A percentile compares a stretch with the other conserved stretches of the same genome.
Conservation (phyloP, 768 basidiomycete species). For the Multifurca ochricompacta region DNA sequence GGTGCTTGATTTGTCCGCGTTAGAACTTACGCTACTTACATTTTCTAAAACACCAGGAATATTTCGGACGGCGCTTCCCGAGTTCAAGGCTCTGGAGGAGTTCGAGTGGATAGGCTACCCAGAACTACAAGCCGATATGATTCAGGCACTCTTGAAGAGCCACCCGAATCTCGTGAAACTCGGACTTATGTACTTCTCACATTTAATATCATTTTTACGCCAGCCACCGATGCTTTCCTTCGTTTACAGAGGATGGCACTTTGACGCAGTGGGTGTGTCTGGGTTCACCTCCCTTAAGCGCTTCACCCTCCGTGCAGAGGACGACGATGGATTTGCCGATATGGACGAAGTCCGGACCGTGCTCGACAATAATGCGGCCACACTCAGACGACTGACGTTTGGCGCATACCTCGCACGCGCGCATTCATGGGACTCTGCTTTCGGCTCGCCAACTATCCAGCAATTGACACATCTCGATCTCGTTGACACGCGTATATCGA, state of each 20-base stretch:
- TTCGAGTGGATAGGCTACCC: constrained; percentile 78
- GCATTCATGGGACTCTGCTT: constrained; percentile 62
- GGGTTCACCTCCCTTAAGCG: constrained; percentile 51
- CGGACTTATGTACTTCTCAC: constrained; percentile 44
- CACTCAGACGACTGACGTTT: constrained; percentile 54
- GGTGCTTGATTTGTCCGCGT: constrained; percentile 47
- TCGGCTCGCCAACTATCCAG: constrained; percentile 54
- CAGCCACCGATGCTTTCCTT: neutral
- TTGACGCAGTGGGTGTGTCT: constrained; percentile 63
- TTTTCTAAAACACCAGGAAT: constrained; percentile 45
- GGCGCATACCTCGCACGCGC: constrained; percentile 60
- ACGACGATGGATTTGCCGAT: constrained; percentile 63
- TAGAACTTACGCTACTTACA: constrained; percentile 51
- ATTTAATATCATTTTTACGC: neutral
- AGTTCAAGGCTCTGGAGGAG: constrained; percentile 51
- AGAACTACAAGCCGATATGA: constrained; percentile 60
- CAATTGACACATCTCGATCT: constrained; percentile 64
- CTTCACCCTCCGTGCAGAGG: constrained; percentile 62
- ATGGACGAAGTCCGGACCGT: constrained; percentile 61
- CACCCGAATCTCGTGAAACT: constrained; percentile 49
- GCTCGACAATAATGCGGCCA: constrained; percentile 49
- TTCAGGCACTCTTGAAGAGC: constrained; percentile 45
- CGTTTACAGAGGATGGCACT: constrained; percentile 54
- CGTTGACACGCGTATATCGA: constrained; percentile 61
- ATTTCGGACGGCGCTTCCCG: constrained; percentile 54